Evolutionary conservation across 2,329 filamentous ascomycete species (phyloP).

Genomic region (Plenodomus tracheiphilus): DNA sequence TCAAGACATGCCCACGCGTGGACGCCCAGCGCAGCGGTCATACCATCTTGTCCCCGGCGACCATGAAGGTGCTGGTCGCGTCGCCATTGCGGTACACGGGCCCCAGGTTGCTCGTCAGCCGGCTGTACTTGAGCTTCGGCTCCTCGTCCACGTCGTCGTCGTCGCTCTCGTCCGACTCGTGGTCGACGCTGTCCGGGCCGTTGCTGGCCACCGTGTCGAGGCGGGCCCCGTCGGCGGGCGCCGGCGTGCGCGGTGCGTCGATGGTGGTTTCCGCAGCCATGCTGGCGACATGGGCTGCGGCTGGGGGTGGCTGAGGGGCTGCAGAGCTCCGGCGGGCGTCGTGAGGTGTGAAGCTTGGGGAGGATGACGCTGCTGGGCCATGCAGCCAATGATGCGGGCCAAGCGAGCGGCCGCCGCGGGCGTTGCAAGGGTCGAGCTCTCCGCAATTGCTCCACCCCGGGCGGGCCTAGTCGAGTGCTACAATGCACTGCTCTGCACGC

Average conservation of each 20-base stretch:
- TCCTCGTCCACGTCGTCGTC: slow-evolving; percentile 90
- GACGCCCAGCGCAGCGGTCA: slow-evolving; percentile 27
- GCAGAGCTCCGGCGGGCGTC: slow-evolving; percentile 21
- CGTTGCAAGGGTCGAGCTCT: slow-evolving; percentile 16
- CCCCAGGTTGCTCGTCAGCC: slow-evolving; percentile 77
- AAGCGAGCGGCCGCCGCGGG: slow-evolving; percentile 18
- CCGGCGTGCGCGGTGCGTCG: slow-evolving; percentile 43
- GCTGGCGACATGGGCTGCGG: slow-evolving; percentile 45
- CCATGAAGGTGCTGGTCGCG: slow-evolving; percentile 86
- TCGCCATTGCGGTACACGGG: slow-evolving; percentile 92
- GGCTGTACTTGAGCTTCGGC: slow-evolving; percentile 89
- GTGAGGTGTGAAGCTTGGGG: slow-evolving; percentile 27
- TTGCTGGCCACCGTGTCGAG: slow-evolving; percentile 24
- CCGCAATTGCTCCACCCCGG: slow-evolving; percentile 12
- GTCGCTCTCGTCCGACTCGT: slow-evolving; percentile 48
- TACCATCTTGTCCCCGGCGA: slow-evolving; percentile 97
- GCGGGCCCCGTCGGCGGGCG: slow-evolving; percentile 14
- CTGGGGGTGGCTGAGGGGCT: slow-evolving; percentile 16
- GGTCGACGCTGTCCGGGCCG: slow-evolving; percentile 25
- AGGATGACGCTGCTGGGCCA: slow-evolving; percentile 20
- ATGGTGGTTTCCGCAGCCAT: slow-evolving; percentile 46
- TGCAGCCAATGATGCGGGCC: slow-evolving; percentile 34
- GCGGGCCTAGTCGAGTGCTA: background rate
- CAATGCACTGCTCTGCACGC: no score
- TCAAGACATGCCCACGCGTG: slow-evolving; percentile 45